These are phyloP conservation scores for Phytophthora meadii DNA, from an alignment of 352 stramenopile species.

Conservation along the genomic window DNA sequence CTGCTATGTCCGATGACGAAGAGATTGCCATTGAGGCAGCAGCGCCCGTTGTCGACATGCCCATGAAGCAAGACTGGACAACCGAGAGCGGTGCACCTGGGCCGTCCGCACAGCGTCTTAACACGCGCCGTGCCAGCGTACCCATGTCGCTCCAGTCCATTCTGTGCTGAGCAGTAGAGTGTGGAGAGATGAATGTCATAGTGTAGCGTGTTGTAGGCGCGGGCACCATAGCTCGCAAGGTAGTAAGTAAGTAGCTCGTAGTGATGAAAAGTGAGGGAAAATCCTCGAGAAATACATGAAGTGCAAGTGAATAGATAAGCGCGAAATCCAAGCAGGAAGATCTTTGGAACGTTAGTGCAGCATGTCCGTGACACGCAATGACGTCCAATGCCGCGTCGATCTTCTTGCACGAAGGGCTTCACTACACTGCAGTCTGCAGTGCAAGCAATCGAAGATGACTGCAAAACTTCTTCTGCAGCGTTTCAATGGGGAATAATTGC, in stretches of 20 bases:
- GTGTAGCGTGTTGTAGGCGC: constrained; percentile 13
- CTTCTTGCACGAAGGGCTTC: background rate
- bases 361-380: constrained; percentile 18
- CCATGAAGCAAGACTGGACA: constrained; percentile 26
- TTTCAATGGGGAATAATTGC: constrained; percentile 11
- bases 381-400: background rate
- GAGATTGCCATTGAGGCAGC: constrained; percentile 33
- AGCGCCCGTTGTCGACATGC: constrained; percentile 8
- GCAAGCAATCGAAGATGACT: no score
- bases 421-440: no score
- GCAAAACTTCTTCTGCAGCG: background rate
- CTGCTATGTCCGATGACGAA: constrained; percentile 60
- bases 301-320: constrained; percentile 7
- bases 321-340: constrained; percentile 21
- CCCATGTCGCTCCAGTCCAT: constrained; percentile 81
- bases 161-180: constrained; percentile 53
- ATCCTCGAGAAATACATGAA: constrained; percentile 11
- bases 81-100: constrained; percentile 1
- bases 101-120: constrained; percentile 36
- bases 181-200: constrained; percentile 28
- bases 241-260: constrained; percentile 3
- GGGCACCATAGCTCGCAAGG: background rate
- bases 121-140: constrained; percentile 42
- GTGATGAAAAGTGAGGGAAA: constrained; percentile 6
- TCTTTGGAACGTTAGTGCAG: constrained; percentile 21